These are phyloP conservation scores for Ustilago trichophora DNA, from an alignment of 1,284 basidiomycete genomes.

Conservation along the genomic window DNA sequence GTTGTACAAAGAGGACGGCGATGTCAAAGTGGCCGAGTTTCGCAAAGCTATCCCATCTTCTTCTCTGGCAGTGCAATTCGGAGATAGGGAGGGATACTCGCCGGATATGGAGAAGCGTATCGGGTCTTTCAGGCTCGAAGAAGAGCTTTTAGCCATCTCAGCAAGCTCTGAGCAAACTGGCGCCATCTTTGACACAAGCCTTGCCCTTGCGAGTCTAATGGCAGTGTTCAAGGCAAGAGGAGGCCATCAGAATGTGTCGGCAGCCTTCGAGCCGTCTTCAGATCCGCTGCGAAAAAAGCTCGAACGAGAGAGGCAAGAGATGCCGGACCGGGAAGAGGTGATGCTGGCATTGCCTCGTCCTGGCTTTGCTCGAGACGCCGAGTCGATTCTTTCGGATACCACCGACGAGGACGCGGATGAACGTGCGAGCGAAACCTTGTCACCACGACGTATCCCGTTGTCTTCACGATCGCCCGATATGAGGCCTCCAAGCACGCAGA, in stretches of 20 bases:
- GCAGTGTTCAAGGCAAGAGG: constrained; percentile 30
- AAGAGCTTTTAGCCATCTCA: background rate
- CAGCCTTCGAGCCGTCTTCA: constrained; percentile 25
- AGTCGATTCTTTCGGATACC: constrained; percentile 41
- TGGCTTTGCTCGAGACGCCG: constrained; percentile 29
- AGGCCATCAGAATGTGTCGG: constrained; percentile 20
- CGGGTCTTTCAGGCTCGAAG: constrained; percentile 21
- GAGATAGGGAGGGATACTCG: background rate
- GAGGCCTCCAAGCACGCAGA: background rate
- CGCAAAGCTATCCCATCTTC: constrained; percentile 13
- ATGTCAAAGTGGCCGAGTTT: constrained; percentile 32
- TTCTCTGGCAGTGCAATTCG: background rate
- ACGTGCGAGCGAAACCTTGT: no score
- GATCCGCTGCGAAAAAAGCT: constrained; percentile 22
- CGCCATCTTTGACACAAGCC: constrained; percentile 17
- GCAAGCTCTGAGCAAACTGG: background rate
- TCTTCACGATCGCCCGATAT: background rate
- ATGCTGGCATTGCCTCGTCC: constrained; percentile 40
- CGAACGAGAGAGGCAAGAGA: constrained; percentile 11
- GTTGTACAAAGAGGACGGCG: constrained; percentile 19
- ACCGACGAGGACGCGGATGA: constrained; percentile 43
- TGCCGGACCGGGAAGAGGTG: constrained; percentile 27
- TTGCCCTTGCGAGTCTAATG: constrained; percentile 27
- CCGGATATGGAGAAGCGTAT: constrained; percentile 7
- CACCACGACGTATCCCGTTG: background rate